These are phyloP conservation scores for Tulasnella sp. DNA, from an alignment of 768 basidiomycete species.

Conservation along the genomic window DNA sequence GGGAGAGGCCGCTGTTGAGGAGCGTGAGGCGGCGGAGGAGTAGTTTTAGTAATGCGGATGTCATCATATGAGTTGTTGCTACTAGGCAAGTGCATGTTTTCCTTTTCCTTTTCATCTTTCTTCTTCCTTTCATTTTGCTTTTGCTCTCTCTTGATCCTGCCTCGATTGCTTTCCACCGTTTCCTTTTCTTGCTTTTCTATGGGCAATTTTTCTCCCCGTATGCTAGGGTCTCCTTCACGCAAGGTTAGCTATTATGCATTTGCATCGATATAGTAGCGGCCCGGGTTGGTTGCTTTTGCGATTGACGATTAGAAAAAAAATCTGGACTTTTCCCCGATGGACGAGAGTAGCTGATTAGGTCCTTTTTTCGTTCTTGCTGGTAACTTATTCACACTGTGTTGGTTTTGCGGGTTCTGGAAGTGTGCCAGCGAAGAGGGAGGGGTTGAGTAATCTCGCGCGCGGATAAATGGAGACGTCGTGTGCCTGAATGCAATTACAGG, in stretches of 20 bases:
- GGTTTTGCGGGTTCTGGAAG: not conserved
- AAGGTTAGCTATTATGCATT: not conserved
- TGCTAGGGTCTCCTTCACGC: not conserved
- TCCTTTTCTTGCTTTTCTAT: not conserved
- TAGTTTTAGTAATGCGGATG: slow-evolving; percentile 84
- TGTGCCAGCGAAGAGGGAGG: not conserved
- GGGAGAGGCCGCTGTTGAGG: slow-evolving; percentile 68
- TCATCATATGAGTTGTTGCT: slow-evolving; percentile 53
- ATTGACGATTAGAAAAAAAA: not conserved
- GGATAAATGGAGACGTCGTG: not conserved
- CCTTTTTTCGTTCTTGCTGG: not conserved
- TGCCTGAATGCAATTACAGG: not conserved
- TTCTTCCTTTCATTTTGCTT: not conserved
- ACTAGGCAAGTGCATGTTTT: not conserved
- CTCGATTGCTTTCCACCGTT: not conserved
- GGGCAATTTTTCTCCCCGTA: not conserved
- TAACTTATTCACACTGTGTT: not conserved
- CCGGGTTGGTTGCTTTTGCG: not conserved
- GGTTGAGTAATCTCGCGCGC: not conserved
- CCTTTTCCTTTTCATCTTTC: not conserved
- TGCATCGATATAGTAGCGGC: not conserved
- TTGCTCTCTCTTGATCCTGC: not conserved
- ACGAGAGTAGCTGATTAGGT: not conserved
- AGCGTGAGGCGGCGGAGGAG: slow-evolving; percentile 72
- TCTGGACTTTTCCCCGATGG: not conserved